phyloP scores from a whole-genome alignment of 2,329 filamentous ascomycete genomes.

The Paecilomyces sp. region DNA sequence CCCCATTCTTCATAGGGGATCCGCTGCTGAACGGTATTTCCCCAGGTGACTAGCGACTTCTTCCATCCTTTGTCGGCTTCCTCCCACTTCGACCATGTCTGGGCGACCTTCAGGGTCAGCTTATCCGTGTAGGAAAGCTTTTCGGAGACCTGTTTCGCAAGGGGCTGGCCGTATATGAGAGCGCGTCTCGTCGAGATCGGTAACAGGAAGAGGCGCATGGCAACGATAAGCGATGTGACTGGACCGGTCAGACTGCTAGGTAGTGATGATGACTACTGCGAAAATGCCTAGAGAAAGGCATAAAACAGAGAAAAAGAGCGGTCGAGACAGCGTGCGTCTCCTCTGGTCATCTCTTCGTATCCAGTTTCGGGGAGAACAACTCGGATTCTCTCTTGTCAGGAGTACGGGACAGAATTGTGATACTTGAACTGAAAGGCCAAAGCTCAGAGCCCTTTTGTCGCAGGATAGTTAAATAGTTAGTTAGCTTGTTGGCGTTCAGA shows the following conservation, averaged over 20 bases:
- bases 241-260: slow-evolving; percentile 3
- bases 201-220: slow-evolving; percentile 88
- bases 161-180: slow-evolving; percentile 82
- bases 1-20: slow-evolving; percentile 98
- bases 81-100: slow-evolving; percentile 83
- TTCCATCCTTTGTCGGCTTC: slow-evolving; percentile 80
- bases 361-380: neutral
- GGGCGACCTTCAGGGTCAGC: slow-evolving; percentile 61
- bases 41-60: slow-evolving; percentile 74
- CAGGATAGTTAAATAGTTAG: neutral
- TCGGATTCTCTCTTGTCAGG: neutral
- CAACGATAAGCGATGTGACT: slow-evolving; percentile 13
- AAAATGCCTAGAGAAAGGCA: slow-evolving; percentile 11
- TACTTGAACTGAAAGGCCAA: neutral
- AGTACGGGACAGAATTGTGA: neutral
- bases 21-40: slow-evolving; percentile 74
- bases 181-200: slow-evolving; percentile 87
- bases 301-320: slow-evolving; percentile 8
- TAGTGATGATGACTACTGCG: slow-evolving; percentile 11
- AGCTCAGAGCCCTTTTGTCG: neutral
- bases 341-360: neutral
- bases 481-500: slow-evolving; percentile 6
- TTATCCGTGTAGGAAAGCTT: slow-evolving; percentile 60
- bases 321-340: slow-evolving; percentile 15
- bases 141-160: slow-evolving; percentile 50